Conservation (phyloP, 2,329 filamentous ascomycete genomes). For the Microcyclospora tardicrescens region DNA sequence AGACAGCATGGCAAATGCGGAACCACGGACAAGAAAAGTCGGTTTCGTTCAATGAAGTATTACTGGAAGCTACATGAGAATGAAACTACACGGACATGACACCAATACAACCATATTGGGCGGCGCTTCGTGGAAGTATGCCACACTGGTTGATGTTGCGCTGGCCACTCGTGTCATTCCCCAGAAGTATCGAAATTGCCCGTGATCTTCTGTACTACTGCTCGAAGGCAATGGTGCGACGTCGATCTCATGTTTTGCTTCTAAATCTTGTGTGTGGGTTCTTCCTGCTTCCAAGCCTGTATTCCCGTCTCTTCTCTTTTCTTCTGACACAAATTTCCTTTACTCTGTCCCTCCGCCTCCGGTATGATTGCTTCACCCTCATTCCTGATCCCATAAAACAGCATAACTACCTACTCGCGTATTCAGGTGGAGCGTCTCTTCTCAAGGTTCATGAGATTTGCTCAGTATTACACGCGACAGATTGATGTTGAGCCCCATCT, state of each 20-base stretch:
- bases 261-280: too few relatives aligned
- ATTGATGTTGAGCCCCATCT: constrained; percentile 19
- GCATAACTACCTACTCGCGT: constrained; percentile 25
- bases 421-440: constrained; percentile 38
- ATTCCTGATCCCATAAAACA: constrained; percentile 2
- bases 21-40: constrained; percentile 18
- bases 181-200: too few relatives aligned
- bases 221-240: too few relatives aligned
- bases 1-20: constrained; percentile 20
- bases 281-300: not conserved
- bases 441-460: constrained; percentile 39
- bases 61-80: not conserved
- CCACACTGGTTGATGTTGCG: too few relatives aligned
- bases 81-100: not conserved
- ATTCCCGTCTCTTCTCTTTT: not conserved
- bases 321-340: not conserved
- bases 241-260: too few relatives aligned
- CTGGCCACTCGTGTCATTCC: too few relatives aligned
- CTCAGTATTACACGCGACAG: constrained; percentile 42
- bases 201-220: too few relatives aligned
- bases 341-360: not conserved
- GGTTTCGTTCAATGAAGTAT: constrained; percentile 19
- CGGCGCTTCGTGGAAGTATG: not conserved
- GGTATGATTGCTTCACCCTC: not conserved
- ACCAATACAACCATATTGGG: too few relatives aligned